A percentile compares a stretch with the other conserved stretches of the same genome.
Conservation (phyloP, 805 yeast genomes). For the Saturnispora silvae region DNA sequence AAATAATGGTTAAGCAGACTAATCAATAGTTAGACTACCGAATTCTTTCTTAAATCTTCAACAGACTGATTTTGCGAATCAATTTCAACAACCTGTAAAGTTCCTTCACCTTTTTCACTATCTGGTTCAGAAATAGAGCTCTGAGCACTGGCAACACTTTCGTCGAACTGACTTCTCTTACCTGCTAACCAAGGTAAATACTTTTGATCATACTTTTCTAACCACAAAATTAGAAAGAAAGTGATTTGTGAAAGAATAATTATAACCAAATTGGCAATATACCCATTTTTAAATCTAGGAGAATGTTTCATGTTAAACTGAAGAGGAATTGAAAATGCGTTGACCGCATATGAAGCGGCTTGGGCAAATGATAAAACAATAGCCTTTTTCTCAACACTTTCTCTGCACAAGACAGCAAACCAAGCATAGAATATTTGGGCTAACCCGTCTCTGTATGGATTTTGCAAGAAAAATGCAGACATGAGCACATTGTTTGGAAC, state of each 20-base stretch:
- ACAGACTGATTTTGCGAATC: too few species aligned
- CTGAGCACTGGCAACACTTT: background rate
- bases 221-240: constrained; percentile 8
- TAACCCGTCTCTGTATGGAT: constrained; percentile 12
- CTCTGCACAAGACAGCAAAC: constrained; percentile 16
- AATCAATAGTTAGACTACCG: too few species aligned
- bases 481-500: constrained; percentile 16
- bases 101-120: background rate
- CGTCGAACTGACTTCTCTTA: constrained; percentile 5
- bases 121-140: background rate
- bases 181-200: constrained; percentile 12
- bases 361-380: constrained; percentile 14
- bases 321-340: constrained; percentile 17
- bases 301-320: constrained; percentile 13
- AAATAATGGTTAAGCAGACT: too few species aligned
- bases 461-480: constrained; percentile 34
- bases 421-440: constrained; percentile 16
- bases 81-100: background rate
- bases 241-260: constrained; percentile 9
- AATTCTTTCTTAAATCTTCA: too few species aligned
- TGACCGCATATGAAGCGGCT: constrained; percentile 13
- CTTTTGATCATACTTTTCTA: constrained; percentile 10
- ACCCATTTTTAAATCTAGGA: constrained; percentile 14
- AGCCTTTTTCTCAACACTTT: constrained; percentile 18
- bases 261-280: constrained; percentile 12